Base-by-base conservation (phyloP, 2,329 filamentous ascomycete species). In the Ilyonectria sp. region DNA sequence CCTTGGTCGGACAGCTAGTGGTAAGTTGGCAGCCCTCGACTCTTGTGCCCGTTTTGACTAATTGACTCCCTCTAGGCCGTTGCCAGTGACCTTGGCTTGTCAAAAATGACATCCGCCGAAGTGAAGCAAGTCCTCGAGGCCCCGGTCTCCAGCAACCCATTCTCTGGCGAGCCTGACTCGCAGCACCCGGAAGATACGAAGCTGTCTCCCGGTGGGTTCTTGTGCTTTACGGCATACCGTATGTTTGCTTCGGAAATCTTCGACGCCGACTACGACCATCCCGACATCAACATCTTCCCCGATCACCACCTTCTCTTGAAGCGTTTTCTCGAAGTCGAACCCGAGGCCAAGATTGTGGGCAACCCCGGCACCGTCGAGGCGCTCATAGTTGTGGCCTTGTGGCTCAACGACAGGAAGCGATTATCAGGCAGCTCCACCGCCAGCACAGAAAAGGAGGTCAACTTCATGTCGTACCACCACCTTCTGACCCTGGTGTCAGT, bases 1-100 rank as follows among this genome's bases (percentile, higher is more conserved):
- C 88, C 7, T 86, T 92, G 53, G 86, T 93, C n/a, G 92, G 93
- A 0, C 91, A 94, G 75, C 81, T 95, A 26, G 90, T 91, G 69
- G 90, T 91, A 81, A 79, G 87, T 84, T 46, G 8, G 8, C 19
- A 17, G 15, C 11, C 11, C 33, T 37, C 13, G 10, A 23, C 3
- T 63, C 10, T 2, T 29, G 11, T 4, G 33, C 9, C 37, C 55
- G 10, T 4, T 23, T 21, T 35, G 8, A 10, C 70, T 77, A 63
- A 77, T 35, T 29, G 73, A 8, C 13, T 35, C 15, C 57, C 7
- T n/a, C 19, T 63, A 91, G 83, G 89, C 91, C 19, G 83, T 94
- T 60, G 87, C 91, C 17, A 85, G 89, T 59, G 90, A 92, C 75
- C 79, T 92, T 2, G 89, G 87, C 11, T 76, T 92, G 13, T 81